These are phyloP conservation scores for Lenzites betulinus DNA, from an alignment of 768 basidiomycete genomes.

Conservation along the genomic window DNA sequence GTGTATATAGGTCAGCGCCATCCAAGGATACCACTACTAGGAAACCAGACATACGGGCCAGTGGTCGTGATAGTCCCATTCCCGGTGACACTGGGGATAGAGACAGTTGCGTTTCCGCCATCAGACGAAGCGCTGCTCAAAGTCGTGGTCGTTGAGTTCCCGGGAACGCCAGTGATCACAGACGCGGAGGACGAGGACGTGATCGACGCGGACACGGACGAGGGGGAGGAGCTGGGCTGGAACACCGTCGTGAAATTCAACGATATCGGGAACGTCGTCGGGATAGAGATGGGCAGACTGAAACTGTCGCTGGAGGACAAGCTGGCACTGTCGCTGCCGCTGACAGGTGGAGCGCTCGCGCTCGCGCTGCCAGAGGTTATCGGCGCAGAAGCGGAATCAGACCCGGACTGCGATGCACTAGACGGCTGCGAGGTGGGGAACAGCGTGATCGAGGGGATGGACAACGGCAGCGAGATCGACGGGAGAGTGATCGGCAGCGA, in stretches of 20 bases:
- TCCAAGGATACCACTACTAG: neutral
- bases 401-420: neutral
- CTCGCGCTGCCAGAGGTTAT: neutral
- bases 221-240: neutral
- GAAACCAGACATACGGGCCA: neutral
- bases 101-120: neutral
- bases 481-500: neutral
- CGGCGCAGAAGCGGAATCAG: neutral
- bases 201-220: neutral
- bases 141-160: slow-evolving; percentile 10
- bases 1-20: neutral
- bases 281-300: too few species aligned
- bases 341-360: neutral
- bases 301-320: too few species aligned
- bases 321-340: too few species aligned
- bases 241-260: slow-evolving; percentile 1
- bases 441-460: neutral
- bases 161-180: slow-evolving; percentile 17
- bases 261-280: neutral
- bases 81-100: neutral
- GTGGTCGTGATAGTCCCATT: slow-evolving; percentile 5
- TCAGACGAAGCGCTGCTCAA: neutral
- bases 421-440: neutral
- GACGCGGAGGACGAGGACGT: neutral
- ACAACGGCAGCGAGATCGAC: neutral